Evolutionary conservation across 2,329 filamentous ascomycete genomes (phyloP).

Genomic region (Zymoseptoria pseudotritici): DNA sequence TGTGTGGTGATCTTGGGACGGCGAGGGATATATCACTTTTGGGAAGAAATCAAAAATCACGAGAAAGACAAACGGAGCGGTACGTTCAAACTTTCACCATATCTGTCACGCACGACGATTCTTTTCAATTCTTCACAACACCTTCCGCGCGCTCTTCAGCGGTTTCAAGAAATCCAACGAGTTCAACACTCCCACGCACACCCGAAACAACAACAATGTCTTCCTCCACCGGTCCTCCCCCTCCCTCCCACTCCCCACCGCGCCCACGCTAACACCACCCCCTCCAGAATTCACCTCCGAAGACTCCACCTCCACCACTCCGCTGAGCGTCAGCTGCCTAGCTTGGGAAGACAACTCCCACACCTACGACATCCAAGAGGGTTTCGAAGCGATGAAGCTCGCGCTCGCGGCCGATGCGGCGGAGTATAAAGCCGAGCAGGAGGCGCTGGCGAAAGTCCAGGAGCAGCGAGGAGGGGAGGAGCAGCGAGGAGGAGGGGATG

Average conservation of each 20-base stretch:
- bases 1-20: background rate
- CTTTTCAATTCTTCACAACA: background rate
- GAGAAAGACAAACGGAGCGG: too few species aligned
- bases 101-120: background rate
- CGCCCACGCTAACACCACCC: too few species aligned
- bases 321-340: too few species aligned
- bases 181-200: background rate
- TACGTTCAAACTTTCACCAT: too few species aligned
- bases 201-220: background rate
- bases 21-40: background rate
- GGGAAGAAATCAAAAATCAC: too few species aligned
- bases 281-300: too few species aligned
- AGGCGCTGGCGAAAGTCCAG: background rate
- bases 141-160: background rate
- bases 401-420: background rate
- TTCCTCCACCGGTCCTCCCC: background rate
- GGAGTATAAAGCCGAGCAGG: conserved; percentile 2
- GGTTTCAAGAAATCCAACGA: background rate
- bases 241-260: background rate
- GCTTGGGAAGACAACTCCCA: background rate
- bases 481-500: background rate
- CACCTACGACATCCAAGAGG: background rate
- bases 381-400: background rate
- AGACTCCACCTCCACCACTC: background rate
- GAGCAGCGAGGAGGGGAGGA: background rate